Base-by-base conservation (phyloP, 2,329 filamentous ascomycete genomes). In the Aphanocladium album region DNA sequence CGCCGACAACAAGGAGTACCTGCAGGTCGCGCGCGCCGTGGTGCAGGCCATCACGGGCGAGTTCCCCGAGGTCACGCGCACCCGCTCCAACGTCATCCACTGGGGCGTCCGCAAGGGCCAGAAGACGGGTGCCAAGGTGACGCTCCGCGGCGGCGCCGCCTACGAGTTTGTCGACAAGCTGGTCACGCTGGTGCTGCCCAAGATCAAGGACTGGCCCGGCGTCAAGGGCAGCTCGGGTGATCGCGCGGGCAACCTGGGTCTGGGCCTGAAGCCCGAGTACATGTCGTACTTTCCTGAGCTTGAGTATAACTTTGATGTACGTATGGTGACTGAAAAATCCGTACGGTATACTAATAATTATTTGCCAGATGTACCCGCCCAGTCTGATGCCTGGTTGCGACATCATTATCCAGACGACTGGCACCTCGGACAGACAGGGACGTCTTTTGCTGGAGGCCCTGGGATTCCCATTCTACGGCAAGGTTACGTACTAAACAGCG, bases 201-300 rank as follows among this genome's bases (percentile, higher is more conserved):
- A 88, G 71, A 96, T 99, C 76, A 99, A 98, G 81, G 95, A 99
- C 68, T 99, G 91, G 89, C 85, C 84, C 60, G 95, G 95, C 21
- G 70, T 86, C 60, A 71, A 76, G 66, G 80, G 75, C 62, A 73
- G 69, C 47, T 90, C 90, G 43, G 95, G 95, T 70, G 95, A 99
- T 73, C 87, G 86, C 70, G 88, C 89, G 63, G 95, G 95, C 41
- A 97, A 98, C 74, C 82, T 99, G 66, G 83, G 82, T 11, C 93
- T 93, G 73, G 95, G 95, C 66, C 80, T 99, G 68, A 82, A 82
- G 16, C 81, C 88, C 5, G 87, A 91, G 62, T 85, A 89, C 67
- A 86, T 96, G 68, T 86, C 89, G 55, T 79, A 90, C 65, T 99
- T 98, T 77, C 95, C 95, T 0, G 95, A 99, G 78, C 85, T 99